Conservation (phyloP, 306 rosid genomes). For the Prunus mongolica region DNA sequence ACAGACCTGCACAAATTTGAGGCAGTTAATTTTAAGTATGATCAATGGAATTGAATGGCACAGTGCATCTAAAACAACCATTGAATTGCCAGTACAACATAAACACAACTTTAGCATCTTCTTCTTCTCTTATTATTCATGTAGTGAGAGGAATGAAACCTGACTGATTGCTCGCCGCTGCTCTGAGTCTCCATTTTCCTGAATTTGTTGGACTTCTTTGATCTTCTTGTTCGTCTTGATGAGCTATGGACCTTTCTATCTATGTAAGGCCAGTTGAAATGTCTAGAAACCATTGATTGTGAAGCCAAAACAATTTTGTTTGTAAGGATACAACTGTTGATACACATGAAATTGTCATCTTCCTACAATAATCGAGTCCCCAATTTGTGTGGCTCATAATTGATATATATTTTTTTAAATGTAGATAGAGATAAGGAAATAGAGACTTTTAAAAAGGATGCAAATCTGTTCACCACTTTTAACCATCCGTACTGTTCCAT, state of each 20-base stretch:
- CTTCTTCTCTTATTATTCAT: background rate
- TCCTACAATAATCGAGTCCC: background rate
- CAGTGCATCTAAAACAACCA: too few relatives aligned
- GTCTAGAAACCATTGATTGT: background rate
- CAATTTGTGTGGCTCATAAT: background rate
- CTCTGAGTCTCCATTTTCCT: slow-evolving; percentile 26
- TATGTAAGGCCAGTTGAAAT: background rate
- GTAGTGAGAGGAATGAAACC: too few relatives aligned
- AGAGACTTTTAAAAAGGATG: too few relatives aligned
- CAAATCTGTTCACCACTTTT: too few relatives aligned
- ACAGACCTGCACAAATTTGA: slow-evolving; percentile 15
- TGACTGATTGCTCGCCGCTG: too few relatives aligned
- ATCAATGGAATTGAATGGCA: too few relatives aligned
- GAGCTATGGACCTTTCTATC: background rate
- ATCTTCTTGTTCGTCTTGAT: background rate
- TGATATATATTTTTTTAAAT: too few relatives aligned
- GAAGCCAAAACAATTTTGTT: background rate
- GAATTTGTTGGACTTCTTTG: background rate
- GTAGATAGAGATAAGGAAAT: too few relatives aligned
- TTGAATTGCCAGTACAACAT: too few relatives aligned
- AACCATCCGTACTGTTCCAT: too few relatives aligned
- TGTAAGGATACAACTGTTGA: too few relatives aligned
- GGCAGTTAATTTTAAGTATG: background rate
- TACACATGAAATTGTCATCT: too few relatives aligned
- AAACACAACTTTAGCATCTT: background rate